phyloP scores from a whole-genome alignment of 495 filamentous ascomycete genomes.

The Penicillium silybi region DNA sequence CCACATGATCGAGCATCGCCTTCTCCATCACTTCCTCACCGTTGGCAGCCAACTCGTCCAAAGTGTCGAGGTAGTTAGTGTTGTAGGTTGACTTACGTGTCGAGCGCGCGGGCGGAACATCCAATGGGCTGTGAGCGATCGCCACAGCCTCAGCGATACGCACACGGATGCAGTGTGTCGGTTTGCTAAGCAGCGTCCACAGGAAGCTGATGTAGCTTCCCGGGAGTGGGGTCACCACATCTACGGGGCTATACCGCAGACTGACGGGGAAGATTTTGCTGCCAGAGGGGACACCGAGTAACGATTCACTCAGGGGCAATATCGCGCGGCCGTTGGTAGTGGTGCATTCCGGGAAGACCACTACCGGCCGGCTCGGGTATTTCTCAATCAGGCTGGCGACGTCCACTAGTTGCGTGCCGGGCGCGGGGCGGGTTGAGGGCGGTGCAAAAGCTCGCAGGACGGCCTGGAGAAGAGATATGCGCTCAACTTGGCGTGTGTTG shows the following conservation, averaged over 20 bases:
- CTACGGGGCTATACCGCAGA: slow-evolving; percentile 79
- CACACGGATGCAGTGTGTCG: slow-evolving; percentile 85
- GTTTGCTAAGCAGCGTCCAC: slow-evolving; percentile 79
- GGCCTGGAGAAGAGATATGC: slow-evolving; percentile 69
- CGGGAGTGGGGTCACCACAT: slow-evolving; percentile 88
- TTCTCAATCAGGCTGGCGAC: slow-evolving; percentile 57
- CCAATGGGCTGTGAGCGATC: slow-evolving; percentile 35
- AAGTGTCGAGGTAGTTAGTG: slow-evolving; percentile 48
- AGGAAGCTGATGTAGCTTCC: slow-evolving; percentile 63
- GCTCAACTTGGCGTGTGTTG: slow-evolving; percentile 63
- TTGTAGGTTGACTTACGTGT: slow-evolving; percentile 36
- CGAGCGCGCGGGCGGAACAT: slow-evolving; percentile 5
- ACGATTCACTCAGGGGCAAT: slow-evolving; percentile 69
- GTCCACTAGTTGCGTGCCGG: slow-evolving; percentile 50
- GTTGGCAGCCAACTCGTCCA: slow-evolving; percentile 33
- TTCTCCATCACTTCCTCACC: slow-evolving; percentile 52
- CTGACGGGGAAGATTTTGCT: slow-evolving; percentile 84
- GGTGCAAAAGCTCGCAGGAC: slow-evolving; percentile 67
- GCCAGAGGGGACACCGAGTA: slow-evolving; percentile 59
- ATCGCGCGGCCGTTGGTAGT: slow-evolving; percentile 94
- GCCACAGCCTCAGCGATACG: slow-evolving; percentile 73
- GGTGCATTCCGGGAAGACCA: slow-evolving; percentile 86
- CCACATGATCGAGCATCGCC: slow-evolving; percentile 66
- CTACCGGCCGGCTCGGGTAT: slow-evolving; percentile 71
- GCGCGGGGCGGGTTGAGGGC: slow-evolving; percentile 47